phyloP scores from a whole-genome alignment of 306 rosid genomes.

The Fragaria ananassa region DNA sequence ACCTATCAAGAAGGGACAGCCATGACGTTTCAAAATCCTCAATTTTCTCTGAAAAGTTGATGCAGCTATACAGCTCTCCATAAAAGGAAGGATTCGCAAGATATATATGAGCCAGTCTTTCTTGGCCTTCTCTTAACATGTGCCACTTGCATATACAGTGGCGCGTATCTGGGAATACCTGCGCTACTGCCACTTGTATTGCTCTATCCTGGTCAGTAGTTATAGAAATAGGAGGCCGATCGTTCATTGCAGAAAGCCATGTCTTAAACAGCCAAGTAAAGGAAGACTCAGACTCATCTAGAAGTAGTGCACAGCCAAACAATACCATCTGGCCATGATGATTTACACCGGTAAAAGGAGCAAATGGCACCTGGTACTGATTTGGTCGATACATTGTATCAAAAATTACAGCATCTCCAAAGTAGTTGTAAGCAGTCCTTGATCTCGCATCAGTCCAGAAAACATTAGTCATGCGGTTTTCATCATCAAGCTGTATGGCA shows the following conservation, averaged over 20 bases:
- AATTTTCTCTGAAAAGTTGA: constrained; percentile 57
- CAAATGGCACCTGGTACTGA: constrained; percentile 73
- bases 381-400: constrained; percentile 80
- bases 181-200: constrained; percentile 58
- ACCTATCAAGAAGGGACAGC: constrained; percentile 53
- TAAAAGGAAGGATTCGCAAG: constrained; percentile 68
- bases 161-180: constrained; percentile 55
- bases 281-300: constrained; percentile 73
- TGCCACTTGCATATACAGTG: constrained; percentile 90
- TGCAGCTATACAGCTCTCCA: constrained; percentile 66
- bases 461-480: constrained; percentile 69
- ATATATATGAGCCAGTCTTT: constrained; percentile 69
- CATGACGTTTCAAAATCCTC: constrained; percentile 68
- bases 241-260: constrained; percentile 77
- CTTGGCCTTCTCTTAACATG: constrained; percentile 82
- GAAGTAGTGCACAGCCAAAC: constrained; percentile 74
- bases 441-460: constrained; percentile 85
- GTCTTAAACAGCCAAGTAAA: constrained; percentile 72
- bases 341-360: constrained; percentile 79
- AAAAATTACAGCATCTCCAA: constrained; percentile 74
- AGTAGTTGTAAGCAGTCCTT: constrained; percentile 63
- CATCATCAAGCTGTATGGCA: constrained; percentile 78
- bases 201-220: constrained; percentile 86
- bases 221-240: constrained; percentile 57
- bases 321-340: constrained; percentile 76